Conservation (phyloP, 805 yeast species). For the Ogataea paradorogensis region DNA sequence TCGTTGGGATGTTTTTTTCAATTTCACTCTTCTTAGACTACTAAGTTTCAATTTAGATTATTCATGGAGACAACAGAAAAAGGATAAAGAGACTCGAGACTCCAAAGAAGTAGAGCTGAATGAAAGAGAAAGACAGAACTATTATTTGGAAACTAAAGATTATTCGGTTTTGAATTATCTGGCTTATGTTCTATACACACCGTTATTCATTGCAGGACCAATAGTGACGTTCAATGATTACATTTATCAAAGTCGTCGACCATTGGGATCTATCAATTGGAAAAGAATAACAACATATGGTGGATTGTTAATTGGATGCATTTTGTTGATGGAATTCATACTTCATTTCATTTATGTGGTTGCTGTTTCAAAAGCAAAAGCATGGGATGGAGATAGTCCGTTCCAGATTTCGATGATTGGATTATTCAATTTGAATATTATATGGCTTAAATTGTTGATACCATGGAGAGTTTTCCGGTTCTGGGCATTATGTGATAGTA, state of each 20-base stretch:
- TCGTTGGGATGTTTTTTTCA: constrained; percentile 96
- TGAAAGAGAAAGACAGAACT: constrained; percentile 64
- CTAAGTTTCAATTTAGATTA: constrained; percentile 82
- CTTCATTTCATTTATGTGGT: constrained; percentile 89
- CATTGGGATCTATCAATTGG: constrained; percentile 56
- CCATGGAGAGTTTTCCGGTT: constrained; percentile 96
- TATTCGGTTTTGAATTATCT: constrained; percentile 66
- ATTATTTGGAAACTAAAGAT: constrained; percentile 57
- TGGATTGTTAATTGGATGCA: constrained; percentile 64
- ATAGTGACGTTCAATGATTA: constrained; percentile 90
- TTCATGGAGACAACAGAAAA: constrained; percentile 38
- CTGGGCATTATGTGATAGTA: constrained; percentile 90
- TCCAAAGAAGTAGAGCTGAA: constrained; percentile 29
- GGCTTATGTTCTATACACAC: constrained; percentile 79
- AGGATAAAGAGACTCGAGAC: background rate
- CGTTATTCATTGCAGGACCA: constrained; percentile 94
- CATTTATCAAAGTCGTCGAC: constrained; percentile 62
- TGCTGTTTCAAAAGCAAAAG: constrained; percentile 84
- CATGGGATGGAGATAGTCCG: constrained; percentile 88
- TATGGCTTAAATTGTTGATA: constrained; percentile 88
- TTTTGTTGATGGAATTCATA: constrained; percentile 83
- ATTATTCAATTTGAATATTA: constrained; percentile 79
- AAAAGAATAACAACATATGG: constrained; percentile 60
- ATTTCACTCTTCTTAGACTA: constrained; percentile 82
- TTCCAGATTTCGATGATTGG: constrained; percentile 96